Conservation (phyloP, 2,329 filamentous ascomycete species). For the Alternaria sp. region DNA sequence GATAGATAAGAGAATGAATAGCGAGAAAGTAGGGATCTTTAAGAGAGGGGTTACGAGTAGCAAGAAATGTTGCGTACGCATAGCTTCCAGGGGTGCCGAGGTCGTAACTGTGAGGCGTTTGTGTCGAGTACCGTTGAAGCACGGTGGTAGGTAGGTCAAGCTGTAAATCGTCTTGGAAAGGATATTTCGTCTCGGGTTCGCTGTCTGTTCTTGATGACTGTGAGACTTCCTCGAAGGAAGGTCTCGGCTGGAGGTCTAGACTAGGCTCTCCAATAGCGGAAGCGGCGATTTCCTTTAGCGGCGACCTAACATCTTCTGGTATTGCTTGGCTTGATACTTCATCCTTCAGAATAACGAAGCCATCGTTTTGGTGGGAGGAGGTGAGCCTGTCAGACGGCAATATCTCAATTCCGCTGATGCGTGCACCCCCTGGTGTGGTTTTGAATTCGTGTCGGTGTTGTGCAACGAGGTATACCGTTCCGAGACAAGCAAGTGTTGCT, state of each 20-base stretch:
- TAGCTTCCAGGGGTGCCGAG: conserved; percentile 23
- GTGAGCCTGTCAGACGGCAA: conserved; percentile 6
- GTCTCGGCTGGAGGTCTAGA: background rate
- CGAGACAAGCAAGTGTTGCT: conserved; percentile 15
- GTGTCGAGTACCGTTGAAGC: conserved; percentile 21
- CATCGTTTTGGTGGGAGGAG: background rate
- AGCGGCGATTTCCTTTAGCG: background rate
- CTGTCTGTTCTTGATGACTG: background rate
- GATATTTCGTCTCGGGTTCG: conserved; percentile 22
- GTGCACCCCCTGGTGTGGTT: background rate
- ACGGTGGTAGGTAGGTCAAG: conserved; percentile 29
- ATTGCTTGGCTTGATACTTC: background rate
- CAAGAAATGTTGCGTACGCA: conserved; percentile 47
- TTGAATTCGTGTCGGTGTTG: conserved; percentile 5
- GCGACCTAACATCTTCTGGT: background rate
- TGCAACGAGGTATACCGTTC: conserved; percentile 6
- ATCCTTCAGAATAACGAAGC: background rate
- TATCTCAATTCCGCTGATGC: conserved; percentile 8
- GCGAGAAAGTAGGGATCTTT: conserved; percentile 49
- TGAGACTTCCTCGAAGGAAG: background rate
- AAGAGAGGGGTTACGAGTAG: conserved; percentile 40
- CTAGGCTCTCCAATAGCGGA: background rate
- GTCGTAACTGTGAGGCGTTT: conserved; percentile 39
- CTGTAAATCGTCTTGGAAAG: conserved; percentile 41
- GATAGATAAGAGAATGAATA: conserved; percentile 44